These are phyloP conservation scores for Casaregolazyma lundiana DNA, from an alignment of 1,139 yeast genomes.

Conservation along the genomic window DNA sequence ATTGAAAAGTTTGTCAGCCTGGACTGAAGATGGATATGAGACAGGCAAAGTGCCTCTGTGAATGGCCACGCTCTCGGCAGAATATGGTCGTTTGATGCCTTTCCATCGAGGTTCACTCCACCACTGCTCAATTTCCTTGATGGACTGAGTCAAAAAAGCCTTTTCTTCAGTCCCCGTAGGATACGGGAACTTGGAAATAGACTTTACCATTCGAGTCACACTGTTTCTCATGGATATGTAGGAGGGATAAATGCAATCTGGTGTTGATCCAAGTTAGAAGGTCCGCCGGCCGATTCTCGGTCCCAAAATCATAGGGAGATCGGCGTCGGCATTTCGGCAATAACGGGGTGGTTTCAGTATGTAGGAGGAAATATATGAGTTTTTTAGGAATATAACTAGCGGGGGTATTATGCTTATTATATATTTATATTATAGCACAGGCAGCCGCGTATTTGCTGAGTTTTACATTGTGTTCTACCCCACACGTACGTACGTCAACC, in stretches of 20 bases:
- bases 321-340: neutral
- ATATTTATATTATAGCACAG: too few species aligned
- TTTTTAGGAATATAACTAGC: neutral
- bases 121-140: slow-evolving; percentile 44
- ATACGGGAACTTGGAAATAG: slow-evolving; percentile 37
- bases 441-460: too few species aligned
- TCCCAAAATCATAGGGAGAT: neutral
- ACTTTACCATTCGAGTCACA: slow-evolving; percentile 9
- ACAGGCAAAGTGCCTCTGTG: slow-evolving; percentile 48
- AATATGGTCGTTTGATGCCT: slow-evolving; percentile 49
- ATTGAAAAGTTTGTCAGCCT: slow-evolving; percentile 49
- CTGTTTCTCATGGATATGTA: neutral
- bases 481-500: too few species aligned
- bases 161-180: slow-evolving; percentile 35
- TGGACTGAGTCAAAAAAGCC: slow-evolving; percentile 29
- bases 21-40: slow-evolving; percentile 49
- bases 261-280: neutral
- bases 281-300: neutral
- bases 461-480: too few species aligned
- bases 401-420: too few species aligned
- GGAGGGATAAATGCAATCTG: neutral
- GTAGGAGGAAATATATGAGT: neutral
- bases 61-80: slow-evolving; percentile 49
- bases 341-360: neutral
- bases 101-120: slow-evolving; percentile 48